These are phyloP conservation scores for Breynia disticha DNA, from an alignment of 441 rosid species.

Conservation along the genomic window DNA sequence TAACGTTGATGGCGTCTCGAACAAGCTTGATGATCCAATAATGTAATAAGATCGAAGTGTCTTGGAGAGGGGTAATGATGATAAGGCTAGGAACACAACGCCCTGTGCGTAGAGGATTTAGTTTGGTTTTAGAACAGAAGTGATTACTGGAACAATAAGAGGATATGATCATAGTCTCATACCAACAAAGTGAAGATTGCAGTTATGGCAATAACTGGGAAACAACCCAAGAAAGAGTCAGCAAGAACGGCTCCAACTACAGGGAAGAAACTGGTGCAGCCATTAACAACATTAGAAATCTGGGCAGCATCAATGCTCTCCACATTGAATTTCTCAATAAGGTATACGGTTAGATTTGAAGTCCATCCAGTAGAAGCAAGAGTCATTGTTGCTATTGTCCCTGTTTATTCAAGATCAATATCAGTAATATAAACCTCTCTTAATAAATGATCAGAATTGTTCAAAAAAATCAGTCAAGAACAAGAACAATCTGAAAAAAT, in stretches of 20 bases:
- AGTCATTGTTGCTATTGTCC: constrained; percentile 6
- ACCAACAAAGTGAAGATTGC: constrained; percentile 22
- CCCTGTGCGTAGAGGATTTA: constrained; percentile 22
- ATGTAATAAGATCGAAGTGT: constrained; percentile 27
- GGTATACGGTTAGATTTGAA: constrained; percentile 19
- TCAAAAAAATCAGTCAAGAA: too few species aligned
- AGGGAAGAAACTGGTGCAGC: constrained; percentile 16
- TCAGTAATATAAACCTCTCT: too few species aligned
- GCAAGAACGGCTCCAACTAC: constrained; percentile 24
- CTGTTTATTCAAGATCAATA: constrained; percentile 4
- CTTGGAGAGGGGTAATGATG: constrained; percentile 23
- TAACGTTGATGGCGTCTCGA: constrained; percentile 26
- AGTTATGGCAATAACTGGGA: constrained; percentile 14
- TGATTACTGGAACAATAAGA: background rate
- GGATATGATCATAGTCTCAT: background rate
- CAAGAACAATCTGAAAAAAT: too few species aligned
- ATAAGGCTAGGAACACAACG: constrained; percentile 23
- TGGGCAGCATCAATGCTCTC: constrained; percentile 28
- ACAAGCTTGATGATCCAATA: constrained; percentile 26
- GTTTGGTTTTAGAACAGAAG: background rate
- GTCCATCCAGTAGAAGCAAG: constrained; percentile 17
- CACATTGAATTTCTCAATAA: constrained; percentile 21
- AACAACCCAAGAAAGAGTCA: constrained; percentile 26
- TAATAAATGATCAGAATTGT: too few species aligned
- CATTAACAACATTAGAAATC: constrained; percentile 14